Conservation (phyloP, 768 basidiomycete genomes). For the Leccinellum albellum region DNA sequence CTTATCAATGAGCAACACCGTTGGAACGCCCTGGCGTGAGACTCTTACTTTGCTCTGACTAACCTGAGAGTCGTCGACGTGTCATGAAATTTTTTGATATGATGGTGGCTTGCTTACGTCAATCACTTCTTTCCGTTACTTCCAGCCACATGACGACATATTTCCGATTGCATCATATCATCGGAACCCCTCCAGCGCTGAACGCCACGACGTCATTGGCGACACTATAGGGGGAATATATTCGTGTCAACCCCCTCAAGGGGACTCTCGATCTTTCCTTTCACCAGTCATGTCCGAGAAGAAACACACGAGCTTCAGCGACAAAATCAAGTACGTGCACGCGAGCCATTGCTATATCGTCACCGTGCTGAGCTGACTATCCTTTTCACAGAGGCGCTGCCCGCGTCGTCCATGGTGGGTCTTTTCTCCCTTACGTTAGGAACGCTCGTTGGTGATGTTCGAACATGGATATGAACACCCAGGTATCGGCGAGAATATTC, state of each 20-base stretch:
- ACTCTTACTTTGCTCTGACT: too few relatives aligned
- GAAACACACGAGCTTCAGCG: conserved; percentile 3
- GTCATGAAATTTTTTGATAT: background rate
- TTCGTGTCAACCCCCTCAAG: background rate
- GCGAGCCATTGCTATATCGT: background rate
- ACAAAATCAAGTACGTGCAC: conserved; percentile 12
- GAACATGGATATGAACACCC: background rate
- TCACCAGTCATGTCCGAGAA: background rate
- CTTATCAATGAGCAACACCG: background rate
- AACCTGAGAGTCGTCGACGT: too few relatives aligned
- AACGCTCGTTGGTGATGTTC: background rate
- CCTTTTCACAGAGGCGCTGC: conserved; percentile 29
- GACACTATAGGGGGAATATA: background rate
- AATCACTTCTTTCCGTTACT: background rate
- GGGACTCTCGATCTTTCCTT: background rate
- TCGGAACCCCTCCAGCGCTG: background rate
- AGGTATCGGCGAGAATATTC: conserved; percentile 45
- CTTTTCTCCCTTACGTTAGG: background rate
- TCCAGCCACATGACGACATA: conserved; percentile 16
- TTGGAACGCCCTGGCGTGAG: background rate
- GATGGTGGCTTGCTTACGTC: background rate
- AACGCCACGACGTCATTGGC: conserved; percentile 20
- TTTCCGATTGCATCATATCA: conserved; percentile 14
- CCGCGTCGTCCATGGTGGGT: conserved; percentile 35
- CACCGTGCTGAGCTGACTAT: background rate